Evolutionary conservation across 2,329 filamentous ascomycete species (phyloP), one percentile per base, ranked within the genome.

Genomic region (Ceratocystis variospora): DNA sequence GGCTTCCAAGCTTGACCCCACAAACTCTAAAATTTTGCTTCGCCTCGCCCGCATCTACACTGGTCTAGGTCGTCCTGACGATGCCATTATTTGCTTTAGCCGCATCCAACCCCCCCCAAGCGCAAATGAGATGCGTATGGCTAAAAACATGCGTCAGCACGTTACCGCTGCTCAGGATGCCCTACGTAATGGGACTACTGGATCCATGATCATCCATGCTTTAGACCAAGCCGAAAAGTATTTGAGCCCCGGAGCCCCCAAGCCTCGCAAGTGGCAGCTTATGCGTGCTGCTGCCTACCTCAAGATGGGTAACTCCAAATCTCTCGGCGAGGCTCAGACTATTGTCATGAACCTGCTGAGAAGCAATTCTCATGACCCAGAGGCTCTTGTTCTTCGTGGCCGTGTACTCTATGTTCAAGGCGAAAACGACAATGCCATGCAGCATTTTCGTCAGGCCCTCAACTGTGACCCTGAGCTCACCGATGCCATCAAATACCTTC

Each of bases 341-440:
- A 85, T 97, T 65, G 91, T 91, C 71, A 96, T 96, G 84, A 84
- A 83, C 2, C 77, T 99, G 71, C 80, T 99, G 69, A 85, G 94
- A 64, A 81, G 83, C 73, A 97, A 97, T 78, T 90, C 81, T 74
- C 88, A 93, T 74, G 94, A 99, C 73, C 92, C 94, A 1, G 94
- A 99, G 77, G 94, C 93, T 1, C 79, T 99, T 69, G 89, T 96
- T 5, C 83, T 99, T 63, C 85, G 93, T 61, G 94, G 93, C 28
- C 85, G 91, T 69, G 88, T 90, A 17, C 81, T 96, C 62, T 97
- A 97, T 72, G 87, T 86, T 3, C 89, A 94, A 74, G 94, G 94
- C 37, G 94, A 99, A 71, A 96, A 96, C 72, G 89, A 95, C 1
- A 96, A 96, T 80, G 93, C 94, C 1, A 83, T 96, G 55, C 89